A percentile compares a stretch with the other conserved stretches of the same genome.
Conservation (phyloP, 1,284 basidiomycete species). For the Trichosporon coremiiforme region DNA sequence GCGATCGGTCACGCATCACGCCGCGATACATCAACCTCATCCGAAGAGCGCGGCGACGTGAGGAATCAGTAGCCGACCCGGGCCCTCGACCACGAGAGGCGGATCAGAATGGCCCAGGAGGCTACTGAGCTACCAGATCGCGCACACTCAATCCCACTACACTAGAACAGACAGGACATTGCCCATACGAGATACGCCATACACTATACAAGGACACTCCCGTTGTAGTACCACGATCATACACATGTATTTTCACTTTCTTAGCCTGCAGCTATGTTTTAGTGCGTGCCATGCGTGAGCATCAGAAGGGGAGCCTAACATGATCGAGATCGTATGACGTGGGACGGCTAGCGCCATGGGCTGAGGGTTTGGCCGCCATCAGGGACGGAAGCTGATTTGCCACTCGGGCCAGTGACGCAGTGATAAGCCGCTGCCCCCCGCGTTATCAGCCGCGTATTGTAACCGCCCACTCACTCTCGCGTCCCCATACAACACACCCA, state of each 20-base stretch:
- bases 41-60: slow-evolving; percentile 40
- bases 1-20: slow-evolving; percentile 32
- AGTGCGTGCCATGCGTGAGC: not conserved
- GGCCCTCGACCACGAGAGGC: slow-evolving; percentile 41
- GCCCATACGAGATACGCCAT: not conserved
- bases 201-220: slow-evolving; percentile 1
- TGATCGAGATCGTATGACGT: not conserved
- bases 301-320: not conserved
- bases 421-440: slow-evolving; percentile 6
- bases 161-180: not conserved
- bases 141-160: not conserved
- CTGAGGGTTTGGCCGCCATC: not conserved
- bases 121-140: slow-evolving; percentile 31
- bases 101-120: slow-evolving; percentile 48
- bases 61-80: slow-evolving; percentile 17
- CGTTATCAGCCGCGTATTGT: slow-evolving; percentile 5
- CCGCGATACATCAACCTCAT: slow-evolving; percentile 53
- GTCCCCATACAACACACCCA: not conserved
- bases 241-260: not conserved
- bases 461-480: not conserved
- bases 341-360: slow-evolving; percentile 3
- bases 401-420: slow-evolving; percentile 1
- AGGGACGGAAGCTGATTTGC: slow-evolving; percentile 14
- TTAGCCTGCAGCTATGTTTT: not conserved
- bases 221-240: slow-evolving; percentile 5